Percentiles rank a stretch among this genome's conserved stretches.
phyloP scores from a whole-genome alignment of 2,329 filamentous ascomycete species.

The Alternaria sp. region DNA sequence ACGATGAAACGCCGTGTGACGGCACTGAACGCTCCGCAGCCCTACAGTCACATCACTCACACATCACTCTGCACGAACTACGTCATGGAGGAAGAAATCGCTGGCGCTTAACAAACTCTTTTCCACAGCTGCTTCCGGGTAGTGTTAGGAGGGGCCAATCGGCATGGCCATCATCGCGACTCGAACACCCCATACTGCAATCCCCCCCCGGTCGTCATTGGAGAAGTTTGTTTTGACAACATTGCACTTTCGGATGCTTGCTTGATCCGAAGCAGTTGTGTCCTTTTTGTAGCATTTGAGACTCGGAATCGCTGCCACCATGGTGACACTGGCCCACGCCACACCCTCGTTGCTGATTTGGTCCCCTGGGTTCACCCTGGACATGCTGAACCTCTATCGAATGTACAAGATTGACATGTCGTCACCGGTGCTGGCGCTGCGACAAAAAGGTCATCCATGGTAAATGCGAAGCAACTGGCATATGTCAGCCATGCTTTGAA shows the following conservation, averaged over 20 bases:
- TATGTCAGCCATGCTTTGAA: slow-evolving; percentile 15
- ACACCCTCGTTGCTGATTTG: slow-evolving; percentile 3
- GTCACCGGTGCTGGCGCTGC: not conserved
- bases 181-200: not conserved
- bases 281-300: slow-evolving; percentile 3
- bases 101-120: slow-evolving; percentile 24
- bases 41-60: slow-evolving; percentile 21
- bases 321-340: not conserved
- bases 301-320: not conserved
- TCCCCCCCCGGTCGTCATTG: not conserved
- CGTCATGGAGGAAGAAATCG: slow-evolving; percentile 23
- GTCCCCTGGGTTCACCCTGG: not conserved
- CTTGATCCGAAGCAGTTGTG: slow-evolving; percentile 1
- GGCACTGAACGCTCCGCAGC: slow-evolving; percentile 28
- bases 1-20: slow-evolving; percentile 44
- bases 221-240: slow-evolving; percentile 6
- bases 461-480: slow-evolving; percentile 12
- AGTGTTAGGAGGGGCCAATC: slow-evolving; percentile 12
- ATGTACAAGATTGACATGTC: not conserved
- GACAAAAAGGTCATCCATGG: not conserved
- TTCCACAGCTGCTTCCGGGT: slow-evolving; percentile 16
- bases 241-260: slow-evolving; percentile 11
- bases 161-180: not conserved
- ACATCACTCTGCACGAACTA: slow-evolving; percentile 27
- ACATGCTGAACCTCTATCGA: not conserved